A percentile compares a stretch with the other conserved stretches of the same genome.
Conservation (phyloP, 2,329 filamentous ascomycete species). For the Emergomyces pasteurianus region DNA sequence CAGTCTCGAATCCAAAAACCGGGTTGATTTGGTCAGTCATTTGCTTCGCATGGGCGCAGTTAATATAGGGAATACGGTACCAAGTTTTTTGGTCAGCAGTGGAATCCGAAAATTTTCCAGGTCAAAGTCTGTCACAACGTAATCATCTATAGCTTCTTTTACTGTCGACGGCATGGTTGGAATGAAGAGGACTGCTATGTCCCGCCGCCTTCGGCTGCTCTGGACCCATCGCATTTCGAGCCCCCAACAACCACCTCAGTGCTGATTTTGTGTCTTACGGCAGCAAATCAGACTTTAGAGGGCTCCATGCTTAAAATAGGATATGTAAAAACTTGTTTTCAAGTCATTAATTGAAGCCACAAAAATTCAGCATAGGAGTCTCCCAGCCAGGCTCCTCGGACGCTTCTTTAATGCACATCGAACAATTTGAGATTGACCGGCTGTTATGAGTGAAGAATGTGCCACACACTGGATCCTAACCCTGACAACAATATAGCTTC, state of each 20-base stretch:
- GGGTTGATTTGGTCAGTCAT: too few relatives aligned
- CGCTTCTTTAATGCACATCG: neutral
- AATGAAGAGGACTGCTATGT: neutral
- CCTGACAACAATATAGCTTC: neutral
- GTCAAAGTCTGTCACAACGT: neutral
- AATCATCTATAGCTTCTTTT: neutral
- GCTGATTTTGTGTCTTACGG: neutral
- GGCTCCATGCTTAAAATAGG: neutral
- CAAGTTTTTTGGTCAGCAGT: neutral
- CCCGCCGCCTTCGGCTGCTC: neutral
- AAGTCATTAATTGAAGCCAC: slow-evolving; percentile 2
- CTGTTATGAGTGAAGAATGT: neutral
- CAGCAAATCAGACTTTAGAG: neutral
- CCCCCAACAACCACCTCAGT: neutral
- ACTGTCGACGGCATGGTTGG: neutral
- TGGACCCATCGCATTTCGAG: neutral
- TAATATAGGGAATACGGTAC: neutral
- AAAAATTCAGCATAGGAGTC: neutral
- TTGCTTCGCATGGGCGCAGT: too few relatives aligned
- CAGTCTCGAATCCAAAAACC: too few relatives aligned
- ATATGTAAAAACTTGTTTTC: slow-evolving; percentile 1
- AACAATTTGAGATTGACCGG: slow-evolving; percentile 1
- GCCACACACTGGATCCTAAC: neutral
- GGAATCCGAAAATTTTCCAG: neutral
- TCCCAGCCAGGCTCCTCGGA: neutral